Evolutionary conservation across 148 eudicot species (phyloP), one percentile per base, ranked within the genome.

Genomic region (Diospyros lotus): DNA sequence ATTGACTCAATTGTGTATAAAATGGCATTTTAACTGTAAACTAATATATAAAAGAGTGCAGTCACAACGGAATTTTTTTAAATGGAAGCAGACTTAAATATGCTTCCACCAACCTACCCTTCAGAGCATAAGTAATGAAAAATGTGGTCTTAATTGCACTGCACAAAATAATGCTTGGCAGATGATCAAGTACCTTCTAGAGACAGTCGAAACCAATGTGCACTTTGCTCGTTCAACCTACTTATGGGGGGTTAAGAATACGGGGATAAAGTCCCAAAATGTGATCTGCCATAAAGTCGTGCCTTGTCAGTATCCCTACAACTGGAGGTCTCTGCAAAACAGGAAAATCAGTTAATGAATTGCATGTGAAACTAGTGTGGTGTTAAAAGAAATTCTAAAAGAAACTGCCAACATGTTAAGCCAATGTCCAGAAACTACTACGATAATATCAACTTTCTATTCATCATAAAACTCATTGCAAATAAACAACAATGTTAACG

Each of bases 221-320:
- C 10, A 8, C 50, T 62, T 28, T 45, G 45, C 18, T 68, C 40
- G 58, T 12, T 75, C 61, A 18, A 55, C 56, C 78, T 85, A 83
- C 79, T 85, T 79, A 68, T 82, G 82, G 5, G 5, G 71, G 65
- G 15, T 73, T 72, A 9, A 28, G 28, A 28, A 91, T 59, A 40
- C 86, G 79, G 0, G 96, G 96, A 75, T 91, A 81, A 72, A 91
- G 82, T 54, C 92, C 89, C 76, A 88, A 64, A 59, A 91, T 74
- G 67, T 91, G 96, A 74, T 88, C 96, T 1, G 83, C 83, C 85
- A 86, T 86, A 58, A 91, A 87, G 79, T 91, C 95, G 51, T 90
- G 95, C 74, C 95, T 81, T 8, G 95, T 90, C 79, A 91, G 68
- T 65, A 88, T 80, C 52, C 96, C 96, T 14, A 86, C 86, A 15